Evolutionary conservation across 2,329 filamentous ascomycete species (phyloP).

Genomic region (Xylaria hypoxylon): DNA sequence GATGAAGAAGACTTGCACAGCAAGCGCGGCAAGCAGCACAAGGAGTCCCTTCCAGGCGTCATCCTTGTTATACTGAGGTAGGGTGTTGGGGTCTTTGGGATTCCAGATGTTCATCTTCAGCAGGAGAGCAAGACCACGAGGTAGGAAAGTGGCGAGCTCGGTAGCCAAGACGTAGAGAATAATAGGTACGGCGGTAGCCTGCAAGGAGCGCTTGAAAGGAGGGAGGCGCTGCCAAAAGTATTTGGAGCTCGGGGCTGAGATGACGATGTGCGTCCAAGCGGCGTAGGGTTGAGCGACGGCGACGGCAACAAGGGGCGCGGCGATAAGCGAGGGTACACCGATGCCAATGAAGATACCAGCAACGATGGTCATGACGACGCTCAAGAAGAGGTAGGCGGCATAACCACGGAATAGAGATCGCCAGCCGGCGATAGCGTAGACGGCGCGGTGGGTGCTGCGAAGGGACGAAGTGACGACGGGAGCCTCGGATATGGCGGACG

Average conservation of each 20-base stretch:
- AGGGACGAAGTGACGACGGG: conserved; percentile 63
- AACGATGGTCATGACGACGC: conserved; percentile 52
- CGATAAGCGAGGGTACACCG: conserved; percentile 59
- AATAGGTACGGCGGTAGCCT: conserved; percentile 76
- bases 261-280: conserved; percentile 87
- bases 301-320: conserved; percentile 68
- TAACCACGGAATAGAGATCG: conserved; percentile 77
- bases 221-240: conserved; percentile 78
- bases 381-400: conserved; percentile 59
- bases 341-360: conserved; percentile 58
- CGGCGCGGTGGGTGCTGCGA: conserved; percentile 63
- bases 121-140: conserved; percentile 59
- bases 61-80: conserved; percentile 54
- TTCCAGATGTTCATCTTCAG: conserved; percentile 60
- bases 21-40: conserved; percentile 59
- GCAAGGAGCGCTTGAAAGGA: conserved; percentile 70
- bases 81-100: conserved; percentile 52
- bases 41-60: conserved; percentile 61
- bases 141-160: conserved; percentile 62
- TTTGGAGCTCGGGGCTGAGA: conserved; percentile 74
- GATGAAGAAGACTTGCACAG: conserved; percentile 71
- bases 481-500: conserved; percentile 52
- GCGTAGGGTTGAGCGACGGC: conserved; percentile 76
- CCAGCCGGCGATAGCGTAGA: conserved; percentile 73
- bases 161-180: conserved; percentile 70